Evolutionary conservation across 2,329 filamentous ascomycete genomes (phyloP).

Genomic region (Thermothelomyces thermophilus): DNA sequence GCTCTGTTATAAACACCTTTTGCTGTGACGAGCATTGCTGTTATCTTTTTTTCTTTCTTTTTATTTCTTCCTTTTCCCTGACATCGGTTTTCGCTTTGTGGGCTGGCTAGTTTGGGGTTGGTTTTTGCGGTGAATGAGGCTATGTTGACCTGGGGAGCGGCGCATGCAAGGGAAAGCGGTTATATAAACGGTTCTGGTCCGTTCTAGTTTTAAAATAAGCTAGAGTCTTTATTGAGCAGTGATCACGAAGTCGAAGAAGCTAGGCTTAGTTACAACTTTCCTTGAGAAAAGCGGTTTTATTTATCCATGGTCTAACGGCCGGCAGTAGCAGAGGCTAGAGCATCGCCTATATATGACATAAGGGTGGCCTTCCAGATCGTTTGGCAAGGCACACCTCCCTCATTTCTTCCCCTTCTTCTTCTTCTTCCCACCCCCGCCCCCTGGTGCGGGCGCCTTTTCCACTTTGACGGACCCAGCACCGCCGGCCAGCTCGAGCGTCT

Average conservation of each 20-base stretch:
- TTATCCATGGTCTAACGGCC: too few relatives aligned
- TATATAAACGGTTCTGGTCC: not conserved
- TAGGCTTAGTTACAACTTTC: not conserved
- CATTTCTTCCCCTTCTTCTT: constrained; percentile 46
- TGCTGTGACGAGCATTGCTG: not conserved
- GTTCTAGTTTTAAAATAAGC: constrained; percentile 5
- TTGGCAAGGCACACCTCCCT: not conserved
- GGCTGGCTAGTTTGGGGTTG: too few relatives aligned
- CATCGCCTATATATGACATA: too few relatives aligned
- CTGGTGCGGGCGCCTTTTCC: constrained; percentile 45
- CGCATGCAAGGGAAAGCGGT: constrained; percentile 3
- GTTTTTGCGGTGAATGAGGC: too few relatives aligned
- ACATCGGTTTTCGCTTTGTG: too few relatives aligned
- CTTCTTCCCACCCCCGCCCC: constrained; percentile 26
- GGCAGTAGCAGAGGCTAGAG: too few relatives aligned
- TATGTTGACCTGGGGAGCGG: constrained; percentile 1
- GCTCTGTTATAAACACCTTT: not conserved
- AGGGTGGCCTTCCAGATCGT: too few relatives aligned
- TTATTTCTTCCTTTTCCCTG: too few relatives aligned
- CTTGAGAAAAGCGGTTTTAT: too few relatives aligned
- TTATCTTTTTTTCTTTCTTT: not conserved
- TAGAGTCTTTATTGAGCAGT: constrained; percentile 13
- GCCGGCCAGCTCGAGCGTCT: constrained; percentile 56
- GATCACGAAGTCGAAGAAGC: not conserved
- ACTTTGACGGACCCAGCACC: constrained; percentile 58